phyloP scores from a whole-genome alignment of 139 green algal species.

The Medakamo hakoo region DNA sequence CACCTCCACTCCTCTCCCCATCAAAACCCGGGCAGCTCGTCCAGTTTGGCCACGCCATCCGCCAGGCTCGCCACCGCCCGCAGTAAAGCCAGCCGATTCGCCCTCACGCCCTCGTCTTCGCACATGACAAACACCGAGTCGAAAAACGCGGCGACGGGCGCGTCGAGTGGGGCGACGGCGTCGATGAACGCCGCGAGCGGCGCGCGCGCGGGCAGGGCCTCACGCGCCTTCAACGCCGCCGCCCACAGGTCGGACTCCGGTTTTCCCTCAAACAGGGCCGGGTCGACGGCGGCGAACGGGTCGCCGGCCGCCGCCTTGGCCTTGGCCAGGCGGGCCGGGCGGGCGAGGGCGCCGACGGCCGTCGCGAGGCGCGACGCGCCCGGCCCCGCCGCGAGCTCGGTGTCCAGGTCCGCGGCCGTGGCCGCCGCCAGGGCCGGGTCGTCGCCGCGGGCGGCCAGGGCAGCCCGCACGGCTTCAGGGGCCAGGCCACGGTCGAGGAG shows the following conservation, averaged over 20 bases:
- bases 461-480: constrained; percentile 60
- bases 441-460: constrained; percentile 59
- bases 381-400: constrained; percentile 25
- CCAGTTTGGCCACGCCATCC: constrained; percentile 69
- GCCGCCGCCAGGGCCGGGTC: constrained; percentile 51
- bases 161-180: constrained; percentile 28
- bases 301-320: constrained; percentile 62
- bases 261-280: constrained; percentile 45
- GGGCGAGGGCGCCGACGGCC: constrained; percentile 58
- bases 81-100: constrained; percentile 78
- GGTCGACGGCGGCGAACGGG: constrained; percentile 32
- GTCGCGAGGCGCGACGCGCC: constrained; percentile 30
- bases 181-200: constrained; percentile 43
- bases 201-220: constrained; percentile 15
- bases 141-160: constrained; percentile 75
- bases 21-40: not conserved
- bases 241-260: constrained; percentile 55
- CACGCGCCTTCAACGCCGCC: constrained; percentile 21
- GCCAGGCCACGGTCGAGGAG: constrained; percentile 25
- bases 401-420: constrained; percentile 46
- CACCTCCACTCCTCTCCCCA: too few species aligned
- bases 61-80: constrained; percentile 57
- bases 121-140: constrained; percentile 86
- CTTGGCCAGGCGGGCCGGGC: constrained; percentile 68
- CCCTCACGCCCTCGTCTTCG: constrained; percentile 54